Conservation (phyloP, 257 asterid genomes). For the Linaria vulgaris region DNA sequence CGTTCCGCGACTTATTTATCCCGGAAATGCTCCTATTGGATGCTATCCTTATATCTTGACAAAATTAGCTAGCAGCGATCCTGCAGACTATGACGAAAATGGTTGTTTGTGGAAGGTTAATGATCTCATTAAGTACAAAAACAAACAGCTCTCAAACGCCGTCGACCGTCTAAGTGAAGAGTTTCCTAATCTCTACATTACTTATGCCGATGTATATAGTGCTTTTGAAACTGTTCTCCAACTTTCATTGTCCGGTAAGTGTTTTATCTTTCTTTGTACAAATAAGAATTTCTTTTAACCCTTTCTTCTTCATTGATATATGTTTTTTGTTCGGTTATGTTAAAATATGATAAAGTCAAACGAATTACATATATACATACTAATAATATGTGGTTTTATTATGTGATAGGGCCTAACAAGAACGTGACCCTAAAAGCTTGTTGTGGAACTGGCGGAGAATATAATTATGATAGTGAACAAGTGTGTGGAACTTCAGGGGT, state of each 20-base stretch:
- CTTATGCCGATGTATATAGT: neutral
- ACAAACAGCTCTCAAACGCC: conserved; percentile 1
- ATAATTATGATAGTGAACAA: neutral
- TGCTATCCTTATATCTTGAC: conserved; percentile 16
- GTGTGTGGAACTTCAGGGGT: conserved; percentile 12
- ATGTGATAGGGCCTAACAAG: no score
- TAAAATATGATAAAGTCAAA: no score
- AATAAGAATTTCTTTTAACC: no score
- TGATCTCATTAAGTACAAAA: conserved; percentile 2
- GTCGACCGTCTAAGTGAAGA: neutral
- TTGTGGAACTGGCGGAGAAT: conserved; percentile 7
- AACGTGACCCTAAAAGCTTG: neutral
- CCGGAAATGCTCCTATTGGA: conserved; percentile 18
- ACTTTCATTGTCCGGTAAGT: no score
- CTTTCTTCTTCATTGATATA: neutral
- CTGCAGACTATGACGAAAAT: conserved; percentile 2
- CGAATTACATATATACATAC: neutral
- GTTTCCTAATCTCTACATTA: neutral
- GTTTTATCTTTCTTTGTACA: no score
- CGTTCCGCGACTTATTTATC: conserved; percentile 18
- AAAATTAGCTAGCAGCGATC: conserved; percentile 1
- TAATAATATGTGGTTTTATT: no score
- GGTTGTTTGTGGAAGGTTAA: conserved; percentile 19
- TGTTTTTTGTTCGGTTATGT: no score
- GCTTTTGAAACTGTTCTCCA: neutral